A percentile compares a stretch with the other conserved stretches of the same genome.
phyloP scores from a whole-genome alignment of 2,329 filamentous ascomycete genomes.

The Anthostomella pinea region DNA sequence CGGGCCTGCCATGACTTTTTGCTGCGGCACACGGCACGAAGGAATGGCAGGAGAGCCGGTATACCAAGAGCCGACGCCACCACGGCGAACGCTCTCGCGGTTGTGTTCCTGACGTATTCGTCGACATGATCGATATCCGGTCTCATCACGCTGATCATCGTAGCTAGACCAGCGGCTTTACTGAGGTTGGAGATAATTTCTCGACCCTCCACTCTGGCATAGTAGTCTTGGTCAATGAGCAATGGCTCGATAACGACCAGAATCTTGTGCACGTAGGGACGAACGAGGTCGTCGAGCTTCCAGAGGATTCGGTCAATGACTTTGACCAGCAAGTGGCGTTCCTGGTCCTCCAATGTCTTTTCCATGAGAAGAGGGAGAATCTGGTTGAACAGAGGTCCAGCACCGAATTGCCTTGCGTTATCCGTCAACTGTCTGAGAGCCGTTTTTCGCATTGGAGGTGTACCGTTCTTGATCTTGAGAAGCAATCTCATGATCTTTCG shows the following conservation, averaged over 20 bases:
- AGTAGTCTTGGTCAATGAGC: slow-evolving; percentile 98
- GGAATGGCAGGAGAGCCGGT: slow-evolving; percentile 88
- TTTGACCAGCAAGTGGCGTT: slow-evolving; percentile 96
- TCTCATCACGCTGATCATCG: slow-evolving; percentile 99
- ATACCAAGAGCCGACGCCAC: slow-evolving; percentile 96
- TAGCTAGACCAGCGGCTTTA: slow-evolving; percentile 93
- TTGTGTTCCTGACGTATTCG: slow-evolving; percentile 97
- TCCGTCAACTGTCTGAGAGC: slow-evolving; percentile 95
- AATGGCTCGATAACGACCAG: slow-evolving; percentile 98
- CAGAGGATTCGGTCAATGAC: slow-evolving; percentile 98
- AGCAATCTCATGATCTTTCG: slow-evolving; percentile 97
- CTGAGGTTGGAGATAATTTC: slow-evolving; percentile 98
- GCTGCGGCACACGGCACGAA: slow-evolving; percentile 91
- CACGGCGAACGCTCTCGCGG: slow-evolving; percentile 92
- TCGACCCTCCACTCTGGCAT: slow-evolving; percentile 93
- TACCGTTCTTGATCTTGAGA: slow-evolving; percentile 98
- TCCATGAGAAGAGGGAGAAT: slow-evolving; percentile 97
- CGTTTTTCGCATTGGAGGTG: slow-evolving; percentile 97
- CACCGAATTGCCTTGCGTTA: slow-evolving; percentile 93
- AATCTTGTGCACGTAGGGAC: slow-evolving; percentile 97
- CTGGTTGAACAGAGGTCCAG: slow-evolving; percentile 92
- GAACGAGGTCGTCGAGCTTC: slow-evolving; percentile 94
- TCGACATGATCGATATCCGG: slow-evolving; percentile 98
- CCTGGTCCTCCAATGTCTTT: slow-evolving; percentile 94
- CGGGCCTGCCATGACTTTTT: slow-evolving; percentile 99